Base-by-base conservation (phyloP, 2,329 filamentous ascomycete species). In the Teratosphaeria pseudoeucalypti region DNA sequence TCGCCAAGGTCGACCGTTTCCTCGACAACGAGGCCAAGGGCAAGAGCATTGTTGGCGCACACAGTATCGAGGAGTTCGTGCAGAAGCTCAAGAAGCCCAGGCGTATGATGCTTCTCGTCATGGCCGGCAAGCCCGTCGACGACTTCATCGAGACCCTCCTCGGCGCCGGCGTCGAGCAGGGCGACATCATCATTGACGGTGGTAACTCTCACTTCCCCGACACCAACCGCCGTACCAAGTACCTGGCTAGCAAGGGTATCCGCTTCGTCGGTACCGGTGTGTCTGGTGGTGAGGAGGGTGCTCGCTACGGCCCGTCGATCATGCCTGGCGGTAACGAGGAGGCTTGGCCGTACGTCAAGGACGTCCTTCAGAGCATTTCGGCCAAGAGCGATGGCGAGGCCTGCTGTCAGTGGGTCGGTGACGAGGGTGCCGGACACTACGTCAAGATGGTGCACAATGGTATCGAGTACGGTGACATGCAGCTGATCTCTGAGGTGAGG, bases 401-500 rank as follows among this genome's bases (percentile, higher is more conserved):
- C 67, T 99, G 94, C 86, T 99, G 94, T 76, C 94, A 99, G 80
- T 99, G 94, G 94, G 94, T 99, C 72, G 94, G 94, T 81, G 94
- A 97, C 80, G 91, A 97, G 79, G 94, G 94, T 85, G 90, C 94
- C 80, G 94, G 94, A 71, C 94, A 99, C 87, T 99, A 96, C 84
- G 92, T 99, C 83, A 99, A 99, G 89, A 99, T 99, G 94, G 94
- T 99, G 65, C 94, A 99, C 88, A 99, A 99, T 81, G 94, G 94
- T 85, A 99, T 99, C 72, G 94, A 99, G 82, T 99, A 99, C 77
- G 94, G 94, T 86, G 94, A 99, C 82, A 99, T 99, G 94, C 94
- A 99, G 84, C 85, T 99, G 73, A 99, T 99, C 77, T 95, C 88
- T 79, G 94, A 99, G 87, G 92, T 96, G 80, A 71, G 84, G 57